Evolutionary conservation across 2,329 filamentous ascomycete species (phyloP).

Genomic region (Metarhizium anisopliae): DNA sequence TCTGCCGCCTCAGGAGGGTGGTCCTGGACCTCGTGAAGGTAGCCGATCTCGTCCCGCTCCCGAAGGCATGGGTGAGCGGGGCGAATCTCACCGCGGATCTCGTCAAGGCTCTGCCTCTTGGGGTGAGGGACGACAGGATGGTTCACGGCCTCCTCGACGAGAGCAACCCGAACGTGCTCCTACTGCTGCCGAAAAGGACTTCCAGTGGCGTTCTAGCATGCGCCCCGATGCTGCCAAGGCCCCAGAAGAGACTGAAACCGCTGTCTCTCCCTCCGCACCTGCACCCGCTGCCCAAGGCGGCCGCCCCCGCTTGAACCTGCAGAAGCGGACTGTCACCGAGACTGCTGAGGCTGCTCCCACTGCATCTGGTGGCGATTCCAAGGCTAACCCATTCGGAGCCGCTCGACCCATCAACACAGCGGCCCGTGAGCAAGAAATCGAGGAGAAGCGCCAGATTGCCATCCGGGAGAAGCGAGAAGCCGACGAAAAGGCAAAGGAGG

Average conservation of each 20-base stretch:
- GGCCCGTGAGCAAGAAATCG: slow-evolving; percentile 78
- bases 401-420: slow-evolving; percentile 92
- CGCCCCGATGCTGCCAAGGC: slow-evolving; percentile 67
- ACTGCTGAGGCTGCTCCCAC: slow-evolving; percentile 41
- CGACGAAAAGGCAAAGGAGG: slow-evolving; percentile 78
- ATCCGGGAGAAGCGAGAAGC: slow-evolving; percentile 77
- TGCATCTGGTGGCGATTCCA: slow-evolving; percentile 54
- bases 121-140: slow-evolving; percentile 69
- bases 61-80: slow-evolving; percentile 46
- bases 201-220: slow-evolving; percentile 88
- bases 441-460: slow-evolving; percentile 71
- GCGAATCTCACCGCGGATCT: slow-evolving; percentile 51
- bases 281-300: slow-evolving; percentile 39
- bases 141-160: slow-evolving; percentile 69
- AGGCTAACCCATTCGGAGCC: slow-evolving; percentile 88
- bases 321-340: slow-evolving; percentile 86
- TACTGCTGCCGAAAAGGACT: slow-evolving; percentile 87
- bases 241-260: slow-evolving; percentile 62
- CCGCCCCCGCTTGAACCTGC: slow-evolving; percentile 77
- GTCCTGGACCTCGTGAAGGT: slow-evolving; percentile 42
- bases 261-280: slow-evolving; percentile 38
- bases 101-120: slow-evolving; percentile 63
- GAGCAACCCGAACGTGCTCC: slow-evolving; percentile 63
- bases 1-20: slow-evolving; percentile 41
- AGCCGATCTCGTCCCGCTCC: slow-evolving; percentile 40